Evolutionary conservation across 2,329 filamentous ascomycete species (phyloP).

Genomic region (Bimuria novae-zelandiae): DNA sequence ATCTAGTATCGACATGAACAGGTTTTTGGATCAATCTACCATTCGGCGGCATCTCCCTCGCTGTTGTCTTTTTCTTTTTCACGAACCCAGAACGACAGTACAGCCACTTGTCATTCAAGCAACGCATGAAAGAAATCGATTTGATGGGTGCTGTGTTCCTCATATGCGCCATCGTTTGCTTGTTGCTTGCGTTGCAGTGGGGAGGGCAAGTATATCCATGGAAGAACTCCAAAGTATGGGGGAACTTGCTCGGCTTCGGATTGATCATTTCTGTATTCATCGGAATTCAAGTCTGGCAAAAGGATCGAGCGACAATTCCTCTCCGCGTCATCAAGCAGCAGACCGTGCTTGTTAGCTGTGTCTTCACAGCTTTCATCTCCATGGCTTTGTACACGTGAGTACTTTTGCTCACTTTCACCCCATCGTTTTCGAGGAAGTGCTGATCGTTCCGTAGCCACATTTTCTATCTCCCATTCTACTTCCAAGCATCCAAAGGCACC

Average conservation of each 20-base stretch:
- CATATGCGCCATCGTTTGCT: not conserved
- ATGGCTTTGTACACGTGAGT: not conserved
- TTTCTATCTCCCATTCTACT: conserved; percentile 48
- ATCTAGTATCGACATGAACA: not conserved
- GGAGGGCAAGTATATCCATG: not conserved
- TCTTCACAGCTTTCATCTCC: not conserved
- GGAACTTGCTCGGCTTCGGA: not conserved
- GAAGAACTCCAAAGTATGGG: not conserved
- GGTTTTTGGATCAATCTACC: not conserved
- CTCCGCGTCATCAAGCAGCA: too few species aligned
- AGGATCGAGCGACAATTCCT: not conserved
- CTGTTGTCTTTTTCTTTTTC: too few species aligned
- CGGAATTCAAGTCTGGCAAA: not conserved
- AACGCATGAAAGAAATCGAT: not conserved
- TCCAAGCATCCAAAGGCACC: conserved; percentile 50
- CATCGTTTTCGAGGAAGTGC: not conserved
- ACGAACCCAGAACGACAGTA: too few species aligned
- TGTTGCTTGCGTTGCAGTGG: not conserved
- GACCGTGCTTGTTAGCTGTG: too few species aligned
- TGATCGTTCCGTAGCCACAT: conserved; percentile 24
- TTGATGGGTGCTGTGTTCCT: not conserved
- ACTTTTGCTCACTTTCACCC: not conserved
- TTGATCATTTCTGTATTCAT: not conserved
- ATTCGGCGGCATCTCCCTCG: too few species aligned
- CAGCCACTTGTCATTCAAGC: not conserved